Base-by-base conservation (phyloP, 1,284 basidiomycete species). In the Lignosus rhinocerotis region DNA sequence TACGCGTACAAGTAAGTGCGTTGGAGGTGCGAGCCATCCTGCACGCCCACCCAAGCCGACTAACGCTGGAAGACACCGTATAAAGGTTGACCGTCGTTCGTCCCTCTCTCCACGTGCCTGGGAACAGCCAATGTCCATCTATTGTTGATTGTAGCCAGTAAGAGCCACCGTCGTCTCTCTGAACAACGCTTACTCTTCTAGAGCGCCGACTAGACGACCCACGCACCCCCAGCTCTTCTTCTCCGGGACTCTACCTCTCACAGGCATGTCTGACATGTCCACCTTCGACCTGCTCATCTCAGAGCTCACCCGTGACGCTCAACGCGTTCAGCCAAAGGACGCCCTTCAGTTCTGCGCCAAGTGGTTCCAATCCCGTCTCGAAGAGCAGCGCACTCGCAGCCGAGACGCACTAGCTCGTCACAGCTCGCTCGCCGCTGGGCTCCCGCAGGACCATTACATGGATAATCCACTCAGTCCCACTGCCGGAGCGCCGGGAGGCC, bases 311-410 rank as follows among this genome's bases (percentile, higher is more conserved):
- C 87, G 92, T 69, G 96, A 97, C 74, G 86, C 86, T 49, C 80
- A 91, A 41, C 86, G 92, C 63, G 90, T 88, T 16, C 90, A 94
- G 69, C 96, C 95, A 17, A 85, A 84, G 67, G 96, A 98, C 71
- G 84, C 90, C 4, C 86, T 97, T 52, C 96, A 98, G 75, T 98
- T 93, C 78, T 96, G 93, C 70, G 89, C 95, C 52, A 94, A 89
- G 71, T 98, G 96, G 96, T 98, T 98, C 78, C 92, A 96, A 70
- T 80, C 81, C 59, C 85, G 92, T 59, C 79, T 96, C 58, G 90
- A 94, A 71, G 87, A 95, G 70, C 90, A 96, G 70, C 81, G 90
- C 59, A 80, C 84, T 50, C 81, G 87, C 64, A 83, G 84, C 51
- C 83, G 89, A 60, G 86, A 92, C 76, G 73, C 83, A 53, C 78